Evolutionary conservation across 2,329 filamentous ascomycete genomes (phyloP), one percentile per base, ranked within the genome.

Genomic region (Ascochyta lentis): DNA sequence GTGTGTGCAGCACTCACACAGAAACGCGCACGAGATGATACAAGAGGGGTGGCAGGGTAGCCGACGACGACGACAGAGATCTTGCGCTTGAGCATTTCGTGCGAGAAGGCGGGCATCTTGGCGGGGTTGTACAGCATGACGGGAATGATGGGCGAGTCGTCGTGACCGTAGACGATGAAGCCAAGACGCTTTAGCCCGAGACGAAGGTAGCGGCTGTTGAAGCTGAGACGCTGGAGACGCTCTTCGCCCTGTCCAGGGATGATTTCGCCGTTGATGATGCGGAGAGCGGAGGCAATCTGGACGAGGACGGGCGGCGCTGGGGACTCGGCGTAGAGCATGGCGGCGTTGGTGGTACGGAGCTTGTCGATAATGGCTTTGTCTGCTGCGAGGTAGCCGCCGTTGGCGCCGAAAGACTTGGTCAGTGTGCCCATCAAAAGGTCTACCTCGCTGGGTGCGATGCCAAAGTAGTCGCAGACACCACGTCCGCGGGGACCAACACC

Each of bases 381-480:
- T 16, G 88, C 93, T 10, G 92, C 91, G 64, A 99, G 85, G 75
- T 99, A 99, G 60, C 95, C 95, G 72, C 95, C 95, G 70, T 99
- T 99, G 64, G 95, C 95, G 68, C 95, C 95, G 68, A 99, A 99
- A 1, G 95, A 98, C 77, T 99, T 99, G 61, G 95, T 99, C 59
- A 99, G 81, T 2, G 95, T 99, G 64, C 95, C 95, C 95, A 99
- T 99, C 47, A 99, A 86, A 69, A 99, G 91, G 74, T 99, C 95
- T 34, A 98, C 87, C 65, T 96, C 89, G 15, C 85, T 79, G 15
- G 95, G 89, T 74, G 97, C 91, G 63, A 98, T 88, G 67, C 89
- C 89, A 71, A 98, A 99, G 79, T 96, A 99, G 75, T 99, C 95
- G 77, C 95, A 99, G 22, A 99, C 93, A 74, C 95, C 95, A 65